phyloP scores from a whole-genome alignment of 768 basidiomycete genomes.

The Omphalotus guepiniiformis region DNA sequence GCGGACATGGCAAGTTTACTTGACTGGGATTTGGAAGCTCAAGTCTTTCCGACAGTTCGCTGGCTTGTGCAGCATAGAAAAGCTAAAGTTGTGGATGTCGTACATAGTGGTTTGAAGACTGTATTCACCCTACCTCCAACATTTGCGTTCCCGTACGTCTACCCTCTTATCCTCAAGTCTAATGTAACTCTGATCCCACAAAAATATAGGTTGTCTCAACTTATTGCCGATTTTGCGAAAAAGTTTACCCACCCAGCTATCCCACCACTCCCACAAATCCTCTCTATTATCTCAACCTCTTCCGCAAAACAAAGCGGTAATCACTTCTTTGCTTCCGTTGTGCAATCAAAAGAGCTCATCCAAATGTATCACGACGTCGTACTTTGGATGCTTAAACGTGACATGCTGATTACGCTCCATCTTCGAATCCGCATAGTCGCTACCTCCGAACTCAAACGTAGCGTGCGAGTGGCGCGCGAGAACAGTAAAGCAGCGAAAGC shows the following conservation, averaged over 20 bases:
- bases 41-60: slow-evolving; percentile 86
- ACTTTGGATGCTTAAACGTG: slow-evolving; percentile 86
- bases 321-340: slow-evolving; percentile 80
- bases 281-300: slow-evolving; percentile 59
- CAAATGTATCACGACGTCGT: slow-evolving; percentile 77
- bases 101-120: slow-evolving; percentile 76
- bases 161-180: slow-evolving; percentile 13
- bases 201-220: slow-evolving; percentile 41
- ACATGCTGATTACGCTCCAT: slow-evolving; percentile 81
- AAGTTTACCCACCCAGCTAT: slow-evolving; percentile 40
- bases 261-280: slow-evolving; percentile 3
- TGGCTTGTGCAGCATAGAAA: slow-evolving; percentile 89
- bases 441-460: slow-evolving; percentile 66
- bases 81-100: slow-evolving; percentile 84
- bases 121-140: slow-evolving; percentile 72
- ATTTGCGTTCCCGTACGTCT: slow-evolving; percentile 56
- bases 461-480: slow-evolving; percentile 49
- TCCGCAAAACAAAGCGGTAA: slow-evolving; percentile 58
- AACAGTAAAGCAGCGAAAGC: slow-evolving; percentile 22
- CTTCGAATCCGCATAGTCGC: slow-evolving; percentile 83
- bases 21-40: slow-evolving; percentile 79
- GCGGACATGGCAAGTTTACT: slow-evolving; percentile 76
- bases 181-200: background rate
- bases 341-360: slow-evolving; percentile 61
- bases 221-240: slow-evolving; percentile 57